Evolutionary conservation across 2,329 filamentous ascomycete genomes (phyloP), one percentile per base, ranked within the genome.

Genomic region (Sordariomycetes sp.): DNA sequence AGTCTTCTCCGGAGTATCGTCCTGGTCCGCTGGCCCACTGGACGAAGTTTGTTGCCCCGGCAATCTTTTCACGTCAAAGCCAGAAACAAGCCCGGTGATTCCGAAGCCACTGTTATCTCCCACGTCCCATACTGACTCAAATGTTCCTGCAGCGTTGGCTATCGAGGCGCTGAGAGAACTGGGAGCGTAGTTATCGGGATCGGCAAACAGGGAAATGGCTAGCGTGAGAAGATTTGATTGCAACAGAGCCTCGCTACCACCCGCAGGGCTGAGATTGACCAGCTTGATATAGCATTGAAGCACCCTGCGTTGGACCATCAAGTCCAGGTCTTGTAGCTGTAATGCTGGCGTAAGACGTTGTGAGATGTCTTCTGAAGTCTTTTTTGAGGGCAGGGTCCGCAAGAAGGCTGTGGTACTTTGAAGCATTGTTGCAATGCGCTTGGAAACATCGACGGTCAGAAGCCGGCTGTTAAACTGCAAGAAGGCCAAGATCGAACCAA

Each of bases 101-200:
- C 93, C 92, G 55, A 94, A 96, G 1, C 88, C 90, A 46, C 81
- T 88, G 50, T 96, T 96, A 54, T 98, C 92, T 8, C 80, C 83
- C 6, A 94, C 75, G 42, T 96, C 90, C 92, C 92, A 98, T 25
- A 98, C 76, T 1, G 79, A 88, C 48, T 98, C 92, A 49, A 96
- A 95, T 3, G 79, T 83, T 6, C 85, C 86, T 2, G 87, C 85
- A 12, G 88, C 85, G 44, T 82, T 92, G 14, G 90, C 90, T 48
- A 98, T 95, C 0, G 88, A 86, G 11, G 86, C 83, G 49, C 90
- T 94, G 31, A 96, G 57, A 2, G 87, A 90, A 47, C 78, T 90
- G 12, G 85, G 80, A 0, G 79, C 78, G 51, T 94, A 93, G 47
- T 86, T 86, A 38, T 93, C 86, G 0, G 90, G 87, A 47, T 96